Percentiles rank a stretch among this genome's conserved stretches.
phyloP scores from a whole-genome alignment of 164 flowering plant genomes.

The Sedum album region DNA sequence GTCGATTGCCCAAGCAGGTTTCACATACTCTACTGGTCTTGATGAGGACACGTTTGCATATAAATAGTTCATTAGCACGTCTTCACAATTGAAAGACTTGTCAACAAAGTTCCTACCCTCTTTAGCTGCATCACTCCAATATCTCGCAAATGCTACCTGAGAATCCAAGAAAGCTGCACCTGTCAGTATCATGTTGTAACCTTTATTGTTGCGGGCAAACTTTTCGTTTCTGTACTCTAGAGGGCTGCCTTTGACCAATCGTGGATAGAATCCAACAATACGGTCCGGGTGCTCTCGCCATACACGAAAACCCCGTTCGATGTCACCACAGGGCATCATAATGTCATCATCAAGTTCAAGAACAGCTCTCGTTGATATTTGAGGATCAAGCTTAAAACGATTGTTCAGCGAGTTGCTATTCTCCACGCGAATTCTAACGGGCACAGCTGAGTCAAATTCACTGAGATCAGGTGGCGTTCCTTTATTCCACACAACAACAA shows the following conservation, averaged over 20 bases:
- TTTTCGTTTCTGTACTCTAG: slow-evolving; percentile 70
- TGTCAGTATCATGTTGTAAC: slow-evolving; percentile 83
- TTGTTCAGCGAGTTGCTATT: slow-evolving; percentile 72
- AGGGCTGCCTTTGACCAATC: slow-evolving; percentile 46
- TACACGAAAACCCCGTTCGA: slow-evolving; percentile 80
- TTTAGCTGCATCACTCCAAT: slow-evolving; percentile 65
- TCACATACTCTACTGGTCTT: slow-evolving; percentile 75
- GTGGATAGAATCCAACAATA: slow-evolving; percentile 88
- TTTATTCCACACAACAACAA: slow-evolving; percentile 92
- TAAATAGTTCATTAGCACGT: slow-evolving; percentile 74
- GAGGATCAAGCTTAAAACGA: slow-evolving; percentile 63
- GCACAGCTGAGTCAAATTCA: slow-evolving; percentile 76
- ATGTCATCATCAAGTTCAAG: slow-evolving; percentile 96
- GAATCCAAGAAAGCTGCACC: slow-evolving; percentile 87
- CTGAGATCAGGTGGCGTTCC: slow-evolving; percentile 51
- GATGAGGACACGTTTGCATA: slow-evolving; percentile 58
- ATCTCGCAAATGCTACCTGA: slow-evolving; percentile 52
- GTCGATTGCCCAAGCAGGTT: slow-evolving; percentile 82
- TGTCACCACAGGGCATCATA: slow-evolving; percentile 83
- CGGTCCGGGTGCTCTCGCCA: slow-evolving; percentile 93
- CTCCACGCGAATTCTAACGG: slow-evolving; percentile 72
- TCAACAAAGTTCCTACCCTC: slow-evolving; percentile 71
- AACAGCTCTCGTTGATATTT: slow-evolving; percentile 63
- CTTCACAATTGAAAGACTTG: slow-evolving; percentile 77
- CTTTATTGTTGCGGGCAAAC: slow-evolving; percentile 56